Base-by-base conservation (phyloP, 2,329 filamentous ascomycete species). In the Emmonsiellopsis sp. region DNA sequence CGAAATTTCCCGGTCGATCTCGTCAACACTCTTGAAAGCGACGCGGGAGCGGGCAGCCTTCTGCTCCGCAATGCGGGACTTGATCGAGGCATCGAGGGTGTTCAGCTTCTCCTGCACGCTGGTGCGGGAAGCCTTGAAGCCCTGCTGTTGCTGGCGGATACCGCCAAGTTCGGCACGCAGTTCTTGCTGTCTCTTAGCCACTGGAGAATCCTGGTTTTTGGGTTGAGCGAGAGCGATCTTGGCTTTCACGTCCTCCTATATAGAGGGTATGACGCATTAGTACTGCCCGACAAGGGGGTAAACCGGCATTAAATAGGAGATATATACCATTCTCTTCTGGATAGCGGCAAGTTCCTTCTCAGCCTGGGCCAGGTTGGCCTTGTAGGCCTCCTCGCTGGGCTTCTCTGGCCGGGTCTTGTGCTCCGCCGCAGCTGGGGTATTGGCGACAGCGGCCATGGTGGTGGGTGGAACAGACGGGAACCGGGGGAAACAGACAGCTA, bases 81-180 rank as follows among this genome's bases (percentile, higher is more conserved):
- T 92, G 66, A 98, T 78, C 69, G 90, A 87, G 68, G 91, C 86
- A 63, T 97, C 91, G 56, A 95, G 83, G 62, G 85, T 84, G 81
- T 93, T 95, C 76, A 96, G 87, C 75, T 94, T 89, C 65, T 96
- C 91, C 65, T 89, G 81, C 70, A 91, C 85, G 67, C 80, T 79
- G 63, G 79, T 81, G 53, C 91, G 87, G 52, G 86, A 84, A 55
- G 84, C 81, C 80, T 98, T 98, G 77, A 89, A 87, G 56, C 83
- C 85, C 62, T 85, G 85, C 76, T 97, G 93, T 76, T 93, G 86
- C 70, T 85, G 81, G 58, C 88, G 86, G 72, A 98, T 96, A 61
- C 86, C 81, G 67, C 85, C 86, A 64, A 90, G 81, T 74, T 97
- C 83, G 52, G 83, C 77, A 64, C 89, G 86, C 60, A 97, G 83